These are phyloP conservation scores for Nitzschia sp. DNA, from an alignment of 108 stramenopile species.

Conservation along the genomic window DNA sequence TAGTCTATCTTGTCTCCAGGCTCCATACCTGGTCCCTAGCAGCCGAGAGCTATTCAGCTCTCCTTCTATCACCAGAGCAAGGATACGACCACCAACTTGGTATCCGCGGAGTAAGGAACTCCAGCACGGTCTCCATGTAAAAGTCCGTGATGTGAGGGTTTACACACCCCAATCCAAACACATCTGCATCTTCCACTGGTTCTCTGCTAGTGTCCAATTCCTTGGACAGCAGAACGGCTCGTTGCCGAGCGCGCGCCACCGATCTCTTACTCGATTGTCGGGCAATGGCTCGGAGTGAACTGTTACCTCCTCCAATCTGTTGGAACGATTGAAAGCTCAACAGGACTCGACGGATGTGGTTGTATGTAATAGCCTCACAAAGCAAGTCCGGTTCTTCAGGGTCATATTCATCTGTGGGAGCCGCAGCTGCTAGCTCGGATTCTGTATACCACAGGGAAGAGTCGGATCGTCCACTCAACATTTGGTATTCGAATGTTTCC, in stretches of 20 bases:
- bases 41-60: too few relatives aligned
- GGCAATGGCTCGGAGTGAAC: background rate
- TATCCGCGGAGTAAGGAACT: background rate
- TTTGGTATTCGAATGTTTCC: background rate
- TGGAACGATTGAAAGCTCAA: conserved; percentile 11
- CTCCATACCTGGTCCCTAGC: too few relatives aligned
- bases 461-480: background rate
- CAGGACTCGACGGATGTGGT: conserved; percentile 28
- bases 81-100: too few relatives aligned
- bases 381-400: background rate
- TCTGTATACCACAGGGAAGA: background rate
- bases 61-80: too few relatives aligned
- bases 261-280: conserved; percentile 5
- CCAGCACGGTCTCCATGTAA: conserved; percentile 1
- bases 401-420: background rate
- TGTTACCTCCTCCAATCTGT: background rate
- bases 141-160: conserved; percentile 7
- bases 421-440: background rate
- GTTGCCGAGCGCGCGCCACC: background rate
- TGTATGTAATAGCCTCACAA: conserved; percentile 15
- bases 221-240: conserved; percentile 11
- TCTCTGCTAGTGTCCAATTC: conserved; percentile 1
- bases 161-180: background rate
- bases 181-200: background rate
- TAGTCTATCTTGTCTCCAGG: too few relatives aligned